A percentile compares a stretch with the other conserved stretches of the same genome.
Evolutionary conservation across 306 rosid genomes (phyloP).

Genomic region (Cucumis cinereus): DNA sequence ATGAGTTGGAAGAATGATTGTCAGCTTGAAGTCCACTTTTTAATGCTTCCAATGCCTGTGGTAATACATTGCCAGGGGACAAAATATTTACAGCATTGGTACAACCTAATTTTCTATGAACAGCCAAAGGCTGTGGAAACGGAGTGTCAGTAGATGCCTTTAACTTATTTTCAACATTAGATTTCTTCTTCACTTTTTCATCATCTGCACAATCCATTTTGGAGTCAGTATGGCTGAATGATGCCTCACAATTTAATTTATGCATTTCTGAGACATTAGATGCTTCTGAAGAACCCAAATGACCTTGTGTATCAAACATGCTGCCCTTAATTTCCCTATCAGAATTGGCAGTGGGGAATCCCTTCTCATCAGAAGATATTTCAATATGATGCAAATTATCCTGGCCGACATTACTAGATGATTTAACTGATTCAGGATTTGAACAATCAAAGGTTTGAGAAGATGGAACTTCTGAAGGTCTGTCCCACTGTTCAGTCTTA

Average conservation of each 20-base stretch:
- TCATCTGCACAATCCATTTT: slow-evolving; percentile 28
- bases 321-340: slow-evolving; percentile 32
- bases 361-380: slow-evolving; percentile 17
- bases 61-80: slow-evolving; percentile 21
- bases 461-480: slow-evolving; percentile 13
- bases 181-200: slow-evolving; percentile 16
- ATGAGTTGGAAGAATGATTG: slow-evolving; percentile 17
- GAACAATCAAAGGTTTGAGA: neutral
- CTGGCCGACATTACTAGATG: slow-evolving; percentile 27
- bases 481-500: slow-evolving; percentile 8
- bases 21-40: slow-evolving; percentile 24
- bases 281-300: slow-evolving; percentile 30
- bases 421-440: slow-evolving; percentile 21
- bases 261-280: slow-evolving; percentile 22
- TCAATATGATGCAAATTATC: slow-evolving; percentile 25
- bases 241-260: slow-evolving; percentile 17
- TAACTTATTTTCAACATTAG: slow-evolving; percentile 28
- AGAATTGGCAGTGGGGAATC: slow-evolving; percentile 24
- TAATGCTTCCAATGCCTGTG: slow-evolving; percentile 31
- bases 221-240: slow-evolving; percentile 9
- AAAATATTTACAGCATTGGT: slow-evolving; percentile 19
- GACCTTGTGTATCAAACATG: slow-evolving; percentile 20
- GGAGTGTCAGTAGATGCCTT: slow-evolving; percentile 16
- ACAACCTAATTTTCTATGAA: slow-evolving; percentile 18
- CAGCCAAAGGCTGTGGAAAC: slow-evolving; percentile 15